Evolutionary conservation across 2,329 filamentous ascomycete species (phyloP).

Genomic region (Curvularia sp.): DNA sequence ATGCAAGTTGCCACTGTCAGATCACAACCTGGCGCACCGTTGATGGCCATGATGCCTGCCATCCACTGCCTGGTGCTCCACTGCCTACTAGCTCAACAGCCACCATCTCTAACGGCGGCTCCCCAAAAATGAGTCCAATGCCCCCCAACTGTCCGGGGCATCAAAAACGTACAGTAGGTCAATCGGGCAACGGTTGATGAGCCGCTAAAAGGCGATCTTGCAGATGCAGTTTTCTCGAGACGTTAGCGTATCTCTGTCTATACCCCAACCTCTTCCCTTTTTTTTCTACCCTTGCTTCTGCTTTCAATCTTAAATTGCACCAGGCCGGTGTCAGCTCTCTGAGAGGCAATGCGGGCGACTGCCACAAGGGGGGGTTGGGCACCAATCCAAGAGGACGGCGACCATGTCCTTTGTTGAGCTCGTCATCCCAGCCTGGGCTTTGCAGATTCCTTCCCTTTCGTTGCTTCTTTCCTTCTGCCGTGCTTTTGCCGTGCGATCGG

Average conservation of each 20-base stretch:
- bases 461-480: conserved; percentile 11
- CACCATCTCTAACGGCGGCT: conserved; percentile 24
- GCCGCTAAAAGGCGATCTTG: conserved; percentile 39
- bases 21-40: conserved; percentile 32
- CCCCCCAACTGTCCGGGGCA: conserved; percentile 9
- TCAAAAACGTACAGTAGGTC: conserved; percentile 17
- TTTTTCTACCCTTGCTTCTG: background rate
- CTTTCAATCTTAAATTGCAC: background rate
- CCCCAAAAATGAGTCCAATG: conserved; percentile 19
- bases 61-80: conserved; percentile 20
- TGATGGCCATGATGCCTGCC: conserved; percentile 30
- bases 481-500: conserved; percentile 14
- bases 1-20: conserved; percentile 49
- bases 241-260: conserved; percentile 25
- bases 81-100: conserved; percentile 22
- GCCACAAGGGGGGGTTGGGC: background rate
- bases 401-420: conserved; percentile 14
- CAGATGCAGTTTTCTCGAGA: conserved; percentile 26
- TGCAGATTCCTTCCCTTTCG: conserved; percentile 18
- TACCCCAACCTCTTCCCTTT: background rate
- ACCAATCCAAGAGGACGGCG: background rate
- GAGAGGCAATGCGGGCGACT: background rate
- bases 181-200: conserved; percentile 31
- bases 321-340: background rate
- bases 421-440: conserved; percentile 8